Evolutionary conservation across 73 alveolate species (phyloP).

Genomic region (Paramecium octaurelia): DNA sequence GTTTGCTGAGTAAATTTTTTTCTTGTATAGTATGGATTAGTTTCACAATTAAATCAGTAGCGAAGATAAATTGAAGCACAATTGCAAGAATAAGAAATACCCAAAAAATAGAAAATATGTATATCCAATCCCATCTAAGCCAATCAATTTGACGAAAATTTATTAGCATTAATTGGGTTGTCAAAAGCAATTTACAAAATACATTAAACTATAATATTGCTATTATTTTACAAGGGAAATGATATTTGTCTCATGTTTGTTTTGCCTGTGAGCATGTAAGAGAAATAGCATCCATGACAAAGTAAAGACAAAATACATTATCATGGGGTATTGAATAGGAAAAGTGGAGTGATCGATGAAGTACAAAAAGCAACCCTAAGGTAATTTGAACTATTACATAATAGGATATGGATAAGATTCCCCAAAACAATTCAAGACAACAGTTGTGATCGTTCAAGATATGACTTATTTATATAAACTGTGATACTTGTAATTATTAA

Average conservation of each 20-base stretch:
- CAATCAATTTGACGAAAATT: background rate
- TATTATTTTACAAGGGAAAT: background rate
- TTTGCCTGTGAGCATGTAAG: background rate
- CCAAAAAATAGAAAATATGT: background rate
- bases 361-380: background rate
- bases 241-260: background rate
- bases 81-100: background rate
- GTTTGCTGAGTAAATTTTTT: background rate
- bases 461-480: background rate
- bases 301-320: background rate
- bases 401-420: background rate
- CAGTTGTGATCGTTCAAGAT: background rate
- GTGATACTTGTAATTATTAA: conserved; percentile 13
- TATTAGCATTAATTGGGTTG: background rate
- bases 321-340: background rate
- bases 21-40: background rate
- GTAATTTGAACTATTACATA: background rate
- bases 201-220: background rate
- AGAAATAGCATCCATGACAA: background rate
- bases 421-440: conserved; percentile 32
- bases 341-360: background rate
- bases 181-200: background rate
- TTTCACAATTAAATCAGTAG: background rate
- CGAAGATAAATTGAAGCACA: background rate
- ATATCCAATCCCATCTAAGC: conserved; percentile 19